Evolutionary conservation across 495 filamentous ascomycete species (phyloP).

Genomic region (Trichoderma orchidacearum): DNA sequence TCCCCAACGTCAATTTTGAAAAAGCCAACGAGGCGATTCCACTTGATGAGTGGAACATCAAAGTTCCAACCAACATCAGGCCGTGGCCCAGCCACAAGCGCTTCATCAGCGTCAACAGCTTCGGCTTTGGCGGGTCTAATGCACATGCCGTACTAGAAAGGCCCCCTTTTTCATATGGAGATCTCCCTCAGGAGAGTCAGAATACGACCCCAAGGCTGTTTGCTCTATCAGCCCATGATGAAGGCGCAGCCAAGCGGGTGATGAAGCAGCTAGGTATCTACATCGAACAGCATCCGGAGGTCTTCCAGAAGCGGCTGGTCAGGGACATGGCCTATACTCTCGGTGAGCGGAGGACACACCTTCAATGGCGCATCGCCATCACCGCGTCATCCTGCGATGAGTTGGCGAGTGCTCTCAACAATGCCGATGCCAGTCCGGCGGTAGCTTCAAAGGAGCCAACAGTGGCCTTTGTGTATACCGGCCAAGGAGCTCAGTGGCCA

Average conservation of each 20-base stretch:
- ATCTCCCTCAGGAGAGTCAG: neutral
- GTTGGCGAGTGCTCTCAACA: conserved; percentile 1
- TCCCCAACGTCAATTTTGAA: conserved; percentile 21
- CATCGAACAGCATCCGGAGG: conserved; percentile 18
- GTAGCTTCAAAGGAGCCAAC: conserved; percentile 7
- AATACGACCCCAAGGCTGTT: conserved; percentile 1
- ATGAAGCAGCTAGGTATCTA: conserved; percentile 12
- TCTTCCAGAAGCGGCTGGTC: conserved; percentile 5
- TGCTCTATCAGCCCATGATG: conserved; percentile 2
- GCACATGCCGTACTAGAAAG: conserved; percentile 34
- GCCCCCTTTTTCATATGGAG: neutral
- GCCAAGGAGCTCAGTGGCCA: conserved; percentile 27
- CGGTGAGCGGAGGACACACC: conserved; percentile 3
- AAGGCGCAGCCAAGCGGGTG: conserved; percentile 7
- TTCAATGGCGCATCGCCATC: conserved; percentile 4
- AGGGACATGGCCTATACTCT: conserved; percentile 7
- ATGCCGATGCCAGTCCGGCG: conserved; percentile 3
- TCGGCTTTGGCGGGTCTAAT: conserved; percentile 39
- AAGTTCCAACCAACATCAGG: conserved; percentile 12
- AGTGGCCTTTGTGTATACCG: conserved; percentile 16
- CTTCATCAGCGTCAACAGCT: conserved; percentile 20
- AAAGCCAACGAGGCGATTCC: conserved; percentile 22
- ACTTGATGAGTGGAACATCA: conserved; percentile 15
- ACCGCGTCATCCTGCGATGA: neutral
- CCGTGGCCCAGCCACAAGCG: conserved; percentile 4